Evolutionary conservation across 2,329 filamentous ascomycete species (phyloP).

Genomic region (Cercospora citrullina): DNA sequence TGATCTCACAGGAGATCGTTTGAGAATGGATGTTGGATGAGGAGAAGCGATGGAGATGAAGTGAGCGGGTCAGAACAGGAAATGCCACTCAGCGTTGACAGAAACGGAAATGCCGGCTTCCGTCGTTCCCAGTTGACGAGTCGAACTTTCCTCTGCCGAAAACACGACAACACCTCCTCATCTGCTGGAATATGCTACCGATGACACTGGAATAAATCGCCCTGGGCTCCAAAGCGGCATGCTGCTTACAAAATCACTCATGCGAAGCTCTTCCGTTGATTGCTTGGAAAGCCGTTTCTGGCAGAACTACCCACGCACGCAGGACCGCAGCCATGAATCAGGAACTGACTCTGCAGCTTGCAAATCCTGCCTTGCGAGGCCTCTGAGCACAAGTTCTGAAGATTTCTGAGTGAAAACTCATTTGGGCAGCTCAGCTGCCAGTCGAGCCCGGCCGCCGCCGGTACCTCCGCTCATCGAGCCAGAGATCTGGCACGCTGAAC

Average conservation of each 20-base stretch:
- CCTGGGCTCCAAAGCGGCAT: neutral
- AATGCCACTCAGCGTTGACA: neutral
- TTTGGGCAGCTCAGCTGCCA: neutral
- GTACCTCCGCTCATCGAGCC: too few species aligned
- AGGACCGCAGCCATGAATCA: neutral
- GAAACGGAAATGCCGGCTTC: neutral
- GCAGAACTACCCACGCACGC: neutral
- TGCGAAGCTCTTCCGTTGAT: neutral
- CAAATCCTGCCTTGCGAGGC: neutral
- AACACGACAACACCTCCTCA: neutral
- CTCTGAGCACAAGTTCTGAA: neutral
- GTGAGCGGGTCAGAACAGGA: neutral
- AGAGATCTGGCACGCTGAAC: neutral
- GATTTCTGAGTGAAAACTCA: too few species aligned
- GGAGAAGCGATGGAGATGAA: neutral
- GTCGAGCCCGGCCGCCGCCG: neutral
- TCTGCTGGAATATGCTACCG: neutral
- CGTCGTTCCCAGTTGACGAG: neutral
- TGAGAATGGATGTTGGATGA: neutral
- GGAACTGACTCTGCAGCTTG: neutral
- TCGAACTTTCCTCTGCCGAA: neutral
- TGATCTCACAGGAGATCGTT: neutral
- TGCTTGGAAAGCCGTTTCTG: neutral
- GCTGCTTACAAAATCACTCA: neutral
- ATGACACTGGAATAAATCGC: neutral